Conservation (phyloP, 148 eudicot genomes). For the Rhododendron henanense region DNA sequence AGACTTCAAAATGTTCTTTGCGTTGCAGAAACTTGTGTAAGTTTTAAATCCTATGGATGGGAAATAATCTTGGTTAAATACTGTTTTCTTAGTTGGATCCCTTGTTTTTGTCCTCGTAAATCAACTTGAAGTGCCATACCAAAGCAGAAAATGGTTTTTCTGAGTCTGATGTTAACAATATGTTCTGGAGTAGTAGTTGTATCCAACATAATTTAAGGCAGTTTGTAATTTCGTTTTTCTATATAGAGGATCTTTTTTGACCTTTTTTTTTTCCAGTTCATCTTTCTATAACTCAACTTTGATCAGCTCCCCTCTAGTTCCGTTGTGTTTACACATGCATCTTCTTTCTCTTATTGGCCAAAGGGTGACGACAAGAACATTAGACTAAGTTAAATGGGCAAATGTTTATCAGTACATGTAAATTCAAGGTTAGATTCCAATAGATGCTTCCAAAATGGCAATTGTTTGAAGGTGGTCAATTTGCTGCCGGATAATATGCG, state of each 20-base stretch:
- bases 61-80: background rate
- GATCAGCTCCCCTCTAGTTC: background rate
- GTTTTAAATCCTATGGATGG: conserved; percentile 24
- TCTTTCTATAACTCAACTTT: background rate
- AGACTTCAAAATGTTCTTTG: conserved; percentile 75
- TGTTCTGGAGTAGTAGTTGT: background rate
- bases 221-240: background rate
- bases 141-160: background rate
- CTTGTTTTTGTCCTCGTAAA: background rate
- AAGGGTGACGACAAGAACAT: background rate
- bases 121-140: background rate
- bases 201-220: background rate
- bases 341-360: background rate
- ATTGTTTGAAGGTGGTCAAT: background rate
- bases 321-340: background rate
- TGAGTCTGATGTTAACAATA: background rate
- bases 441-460: background rate
- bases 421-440: background rate
- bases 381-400: background rate
- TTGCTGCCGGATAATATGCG: background rate
- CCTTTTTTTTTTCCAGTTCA: background rate
- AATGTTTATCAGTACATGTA: background rate
- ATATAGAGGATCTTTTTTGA: background rate
- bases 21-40: conserved; percentile 68
- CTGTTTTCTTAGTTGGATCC: conserved; percentile 3